Conservation (phyloP, 2,329 filamentous ascomycete species). For the Exophiala xenobiotica region DNA sequence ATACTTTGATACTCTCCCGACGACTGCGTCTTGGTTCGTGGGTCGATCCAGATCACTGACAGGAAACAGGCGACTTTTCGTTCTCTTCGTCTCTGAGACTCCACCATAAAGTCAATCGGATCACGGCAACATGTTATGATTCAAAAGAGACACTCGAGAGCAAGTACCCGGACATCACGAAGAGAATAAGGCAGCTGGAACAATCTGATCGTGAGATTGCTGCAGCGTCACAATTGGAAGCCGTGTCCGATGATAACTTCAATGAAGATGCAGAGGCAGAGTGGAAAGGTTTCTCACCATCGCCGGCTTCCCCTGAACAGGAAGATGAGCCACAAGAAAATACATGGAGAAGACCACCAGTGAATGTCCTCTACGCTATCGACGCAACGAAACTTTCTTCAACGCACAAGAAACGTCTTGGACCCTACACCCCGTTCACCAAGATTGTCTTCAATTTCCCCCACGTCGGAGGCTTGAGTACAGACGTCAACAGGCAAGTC, state of each 20-base stretch:
- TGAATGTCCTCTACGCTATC: conserved; percentile 41
- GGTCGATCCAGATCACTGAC: too few species aligned
- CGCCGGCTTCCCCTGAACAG: conserved; percentile 2
- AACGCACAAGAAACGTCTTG: conserved; percentile 29
- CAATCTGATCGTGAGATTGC: background rate
- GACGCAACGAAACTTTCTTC: conserved; percentile 44
- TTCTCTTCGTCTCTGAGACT: conserved; percentile 46
- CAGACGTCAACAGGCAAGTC: conserved; percentile 91
- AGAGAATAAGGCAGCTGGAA: conserved; percentile 13
- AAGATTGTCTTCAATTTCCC: conserved; percentile 94
- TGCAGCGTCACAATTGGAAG: background rate
- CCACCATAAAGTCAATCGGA: conserved; percentile 40
- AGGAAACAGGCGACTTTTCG: conserved; percentile 48
- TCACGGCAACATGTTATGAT: conserved; percentile 49
- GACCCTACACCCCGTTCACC: conserved; percentile 58
- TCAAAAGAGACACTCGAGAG: conserved; percentile 51
- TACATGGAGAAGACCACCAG: conserved; percentile 27
- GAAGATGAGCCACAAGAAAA: conserved; percentile 1
- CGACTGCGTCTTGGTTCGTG: too few species aligned
- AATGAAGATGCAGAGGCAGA: conserved; percentile 19
- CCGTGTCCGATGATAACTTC: background rate
- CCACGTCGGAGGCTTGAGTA: conserved; percentile 87
- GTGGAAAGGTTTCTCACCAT: conserved; percentile 29
- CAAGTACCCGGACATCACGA: conserved; percentile 70
- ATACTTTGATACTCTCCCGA: conserved; percentile 23